Evolutionary conservation across 2,329 filamentous ascomycete species (phyloP).

Genomic region (Coleophoma eucalyptorum): DNA sequence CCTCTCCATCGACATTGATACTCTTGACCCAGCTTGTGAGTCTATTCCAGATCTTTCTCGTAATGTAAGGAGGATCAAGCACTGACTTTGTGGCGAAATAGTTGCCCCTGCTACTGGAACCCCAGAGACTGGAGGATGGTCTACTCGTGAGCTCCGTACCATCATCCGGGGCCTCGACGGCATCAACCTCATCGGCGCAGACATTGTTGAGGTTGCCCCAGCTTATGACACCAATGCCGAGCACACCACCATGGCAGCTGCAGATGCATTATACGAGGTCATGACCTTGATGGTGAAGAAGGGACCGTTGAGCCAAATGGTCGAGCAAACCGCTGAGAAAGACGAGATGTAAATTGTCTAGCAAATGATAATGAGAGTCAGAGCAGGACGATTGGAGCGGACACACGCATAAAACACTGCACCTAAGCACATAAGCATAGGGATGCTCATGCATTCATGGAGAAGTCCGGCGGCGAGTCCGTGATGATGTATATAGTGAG

Average conservation of each 20-base stretch:
- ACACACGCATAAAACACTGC: too few species aligned
- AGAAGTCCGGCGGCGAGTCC: too few species aligned
- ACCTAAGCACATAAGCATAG: too few species aligned
- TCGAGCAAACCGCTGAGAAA: constrained; percentile 16
- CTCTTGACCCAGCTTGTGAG: constrained; percentile 75
- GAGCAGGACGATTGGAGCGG: too few species aligned
- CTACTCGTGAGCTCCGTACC: constrained; percentile 67
- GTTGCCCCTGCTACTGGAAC: constrained; percentile 72
- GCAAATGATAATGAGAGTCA: too few species aligned
- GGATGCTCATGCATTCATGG: too few species aligned
- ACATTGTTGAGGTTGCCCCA: constrained; percentile 72
- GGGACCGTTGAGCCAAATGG: constrained; percentile 58
- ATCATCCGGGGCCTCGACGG: constrained; percentile 67
- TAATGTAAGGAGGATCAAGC: not conserved
- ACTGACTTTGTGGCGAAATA: constrained; percentile 20
- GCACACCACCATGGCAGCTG: constrained; percentile 70
- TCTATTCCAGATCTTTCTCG: constrained; percentile 7
- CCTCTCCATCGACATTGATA: constrained; percentile 83
- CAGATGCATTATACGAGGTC: constrained; percentile 70
- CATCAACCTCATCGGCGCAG: constrained; percentile 65
- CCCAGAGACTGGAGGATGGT: constrained; percentile 74
- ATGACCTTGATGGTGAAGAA: constrained; percentile 82
- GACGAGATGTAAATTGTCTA: constrained; percentile 15
- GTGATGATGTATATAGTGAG: too few species aligned
- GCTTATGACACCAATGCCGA: constrained; percentile 72